Evolutionary conservation across 2,329 filamentous ascomycete genomes (phyloP).

Genomic region (Cladosporium sp.): DNA sequence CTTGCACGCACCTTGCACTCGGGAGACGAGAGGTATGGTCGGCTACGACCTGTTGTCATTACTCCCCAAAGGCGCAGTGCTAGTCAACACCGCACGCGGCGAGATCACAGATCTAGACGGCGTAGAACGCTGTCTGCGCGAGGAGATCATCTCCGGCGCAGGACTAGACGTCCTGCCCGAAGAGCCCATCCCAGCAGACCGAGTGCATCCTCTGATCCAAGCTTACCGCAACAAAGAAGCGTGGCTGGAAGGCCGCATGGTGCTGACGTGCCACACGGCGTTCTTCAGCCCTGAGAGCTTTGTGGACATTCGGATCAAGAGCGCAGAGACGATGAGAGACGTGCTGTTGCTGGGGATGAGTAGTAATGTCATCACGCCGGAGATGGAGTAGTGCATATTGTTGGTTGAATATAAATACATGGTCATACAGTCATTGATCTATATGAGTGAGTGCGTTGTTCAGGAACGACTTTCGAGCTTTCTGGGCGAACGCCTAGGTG

Average conservation of each 20-base stretch:
- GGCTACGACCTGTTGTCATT: slow-evolving; percentile 28
- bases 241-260: slow-evolving; percentile 41
- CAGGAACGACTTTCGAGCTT: slow-evolving; percentile 2
- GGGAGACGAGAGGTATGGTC: slow-evolving; percentile 50
- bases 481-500: not conserved
- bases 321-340: slow-evolving; percentile 25
- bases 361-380: slow-evolving; percentile 24
- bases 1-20: slow-evolving; percentile 69
- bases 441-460: not conserved
- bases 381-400: slow-evolving; percentile 21
- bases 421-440: not conserved
- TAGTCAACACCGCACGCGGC: slow-evolving; percentile 31
- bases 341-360: slow-evolving; percentile 24
- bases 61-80: slow-evolving; percentile 25
- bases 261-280: slow-evolving; percentile 29
- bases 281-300: slow-evolving; percentile 28
- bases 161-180: slow-evolving; percentile 31
- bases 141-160: slow-evolving; percentile 27
- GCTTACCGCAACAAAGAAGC: slow-evolving; percentile 34
- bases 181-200: slow-evolving; percentile 29
- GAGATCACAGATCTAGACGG: slow-evolving; percentile 30
- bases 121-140: slow-evolving; percentile 25
- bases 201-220: slow-evolving; percentile 26
- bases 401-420: not conserved
- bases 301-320: slow-evolving; percentile 26